Evolutionary conservation across 768 basidiomycete species (phyloP).

Genomic region (Cyclocybe aegerita): DNA sequence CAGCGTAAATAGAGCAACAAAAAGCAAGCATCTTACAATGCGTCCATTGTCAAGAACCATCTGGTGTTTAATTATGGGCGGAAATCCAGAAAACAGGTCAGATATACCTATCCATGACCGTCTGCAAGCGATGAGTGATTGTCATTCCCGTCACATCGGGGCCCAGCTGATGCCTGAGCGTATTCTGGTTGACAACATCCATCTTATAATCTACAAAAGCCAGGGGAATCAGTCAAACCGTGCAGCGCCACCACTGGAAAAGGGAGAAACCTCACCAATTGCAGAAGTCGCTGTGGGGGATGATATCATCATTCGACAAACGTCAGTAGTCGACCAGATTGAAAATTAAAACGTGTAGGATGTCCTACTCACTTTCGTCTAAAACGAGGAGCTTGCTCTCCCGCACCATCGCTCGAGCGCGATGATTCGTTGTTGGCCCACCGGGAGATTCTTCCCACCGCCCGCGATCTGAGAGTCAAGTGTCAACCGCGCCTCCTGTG

Average conservation of each 20-base stretch:
- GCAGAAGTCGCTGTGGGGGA: slow-evolving; percentile 40
- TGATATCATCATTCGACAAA: not conserved
- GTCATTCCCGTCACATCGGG: slow-evolving; percentile 61
- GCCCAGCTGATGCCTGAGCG: slow-evolving; percentile 63
- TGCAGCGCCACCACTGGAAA: not conserved
- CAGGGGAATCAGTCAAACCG: not conserved
- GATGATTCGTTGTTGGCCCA: slow-evolving; percentile 74
- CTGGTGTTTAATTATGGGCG: slow-evolving; percentile 22
- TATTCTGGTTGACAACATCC: slow-evolving; percentile 67
- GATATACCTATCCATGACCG: slow-evolving; percentile 57
- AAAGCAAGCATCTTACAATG: slow-evolving; percentile 31
- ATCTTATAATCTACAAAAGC: slow-evolving; percentile 51
- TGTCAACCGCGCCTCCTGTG: slow-evolving; percentile 48
- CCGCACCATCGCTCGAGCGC: slow-evolving; percentile 63
- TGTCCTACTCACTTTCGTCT: slow-evolving; percentile 48
- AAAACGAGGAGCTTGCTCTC: slow-evolving; percentile 60
- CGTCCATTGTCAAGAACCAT: slow-evolving; percentile 55
- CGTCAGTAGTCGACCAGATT: slow-evolving; percentile 13
- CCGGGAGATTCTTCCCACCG: slow-evolving; percentile 72
- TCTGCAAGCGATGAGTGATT: slow-evolving; percentile 70
- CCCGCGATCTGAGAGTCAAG: slow-evolving; percentile 44
- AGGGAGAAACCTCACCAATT: slow-evolving; percentile 35
- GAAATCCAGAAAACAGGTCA: slow-evolving; percentile 1
- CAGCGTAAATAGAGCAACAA: slow-evolving; percentile 12
- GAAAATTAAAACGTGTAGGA: not conserved